Conservation (phyloP, 805 yeast genomes). For the Nematodospora valgi region DNA sequence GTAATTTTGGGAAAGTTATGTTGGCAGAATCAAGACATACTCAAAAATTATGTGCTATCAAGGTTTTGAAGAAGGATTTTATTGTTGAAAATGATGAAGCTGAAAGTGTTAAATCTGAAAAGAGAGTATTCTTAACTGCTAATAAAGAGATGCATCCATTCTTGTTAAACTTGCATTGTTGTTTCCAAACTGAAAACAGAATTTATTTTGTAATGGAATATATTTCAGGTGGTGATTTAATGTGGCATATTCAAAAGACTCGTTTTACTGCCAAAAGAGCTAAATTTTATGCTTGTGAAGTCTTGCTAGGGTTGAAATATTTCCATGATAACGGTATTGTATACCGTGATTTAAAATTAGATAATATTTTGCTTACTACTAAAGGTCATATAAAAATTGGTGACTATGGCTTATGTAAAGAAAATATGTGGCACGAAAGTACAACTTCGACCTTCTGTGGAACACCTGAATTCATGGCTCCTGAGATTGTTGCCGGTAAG, state of each 20-base stretch:
- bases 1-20: conserved; percentile 98
- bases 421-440: conserved; percentile 78
- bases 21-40: conserved; percentile 89
- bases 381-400: conserved; percentile 96
- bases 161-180: conserved; percentile 83
- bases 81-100: conserved; percentile 95
- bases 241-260: conserved; percentile 98
- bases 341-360: conserved; percentile 93
- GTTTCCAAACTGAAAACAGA: conserved; percentile 97
- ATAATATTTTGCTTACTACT: conserved; percentile 83
- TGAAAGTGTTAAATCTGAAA: conserved; percentile 91
- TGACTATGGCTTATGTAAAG: conserved; percentile 97
- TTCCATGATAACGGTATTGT: conserved; percentile 95
- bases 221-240: conserved; percentile 95
- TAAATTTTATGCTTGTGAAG: conserved; percentile 97
- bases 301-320: conserved; percentile 81
- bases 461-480: conserved; percentile 99
- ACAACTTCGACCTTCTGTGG: conserved; percentile 97
- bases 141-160: conserved; percentile 92
- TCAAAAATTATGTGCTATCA: conserved; percentile 83
- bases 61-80: conserved; percentile 93
- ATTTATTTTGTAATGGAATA: conserved; percentile 98
- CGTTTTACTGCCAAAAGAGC: conserved; percentile 88
- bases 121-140: conserved; percentile 81
- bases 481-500: conserved; percentile 92